Evolutionary conservation across 495 filamentous ascomycete genomes (phyloP).

Genomic region (Lasiosphaeria hispida): DNA sequence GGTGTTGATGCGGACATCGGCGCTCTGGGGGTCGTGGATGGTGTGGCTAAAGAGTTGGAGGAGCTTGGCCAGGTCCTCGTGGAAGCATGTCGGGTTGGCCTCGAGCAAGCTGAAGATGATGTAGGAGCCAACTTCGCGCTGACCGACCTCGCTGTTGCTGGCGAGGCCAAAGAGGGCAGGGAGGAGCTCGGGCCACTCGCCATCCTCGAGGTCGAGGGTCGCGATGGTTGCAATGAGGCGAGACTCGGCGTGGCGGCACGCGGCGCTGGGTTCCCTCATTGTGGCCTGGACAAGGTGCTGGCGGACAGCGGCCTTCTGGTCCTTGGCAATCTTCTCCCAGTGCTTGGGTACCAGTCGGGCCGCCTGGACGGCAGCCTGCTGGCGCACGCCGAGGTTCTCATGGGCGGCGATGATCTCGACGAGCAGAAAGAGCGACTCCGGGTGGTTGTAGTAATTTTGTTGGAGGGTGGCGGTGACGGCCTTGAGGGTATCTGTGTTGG

Average conservation of each 20-base stretch:
- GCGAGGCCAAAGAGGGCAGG: constrained; percentile 71
- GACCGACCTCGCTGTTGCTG: constrained; percentile 63
- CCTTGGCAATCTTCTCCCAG: constrained; percentile 63
- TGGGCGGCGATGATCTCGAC: constrained; percentile 81
- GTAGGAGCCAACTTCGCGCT: constrained; percentile 88
- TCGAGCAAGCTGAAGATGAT: constrained; percentile 91
- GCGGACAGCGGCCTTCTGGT: constrained; percentile 70
- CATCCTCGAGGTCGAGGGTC: constrained; percentile 78
- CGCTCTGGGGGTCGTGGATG: constrained; percentile 85
- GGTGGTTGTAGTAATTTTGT: constrained; percentile 85
- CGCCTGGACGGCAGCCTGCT: constrained; percentile 87
- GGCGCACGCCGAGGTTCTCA: constrained; percentile 67
- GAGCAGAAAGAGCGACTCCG: constrained; percentile 76
- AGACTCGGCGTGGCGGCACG: constrained; percentile 81
- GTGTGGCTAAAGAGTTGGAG: constrained; percentile 83
- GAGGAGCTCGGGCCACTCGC: constrained; percentile 82
- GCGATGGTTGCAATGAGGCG: constrained; percentile 86
- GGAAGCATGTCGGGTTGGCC: constrained; percentile 72
- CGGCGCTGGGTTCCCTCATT: constrained; percentile 67
- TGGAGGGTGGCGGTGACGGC: constrained; percentile 84
- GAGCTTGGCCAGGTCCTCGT: constrained; percentile 71
- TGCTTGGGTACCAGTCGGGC: constrained; percentile 79
- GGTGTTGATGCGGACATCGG: constrained; percentile 90
- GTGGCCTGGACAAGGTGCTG: constrained; percentile 79
- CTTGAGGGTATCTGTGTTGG: constrained; percentile 80